Conservation (phyloP, 192 early-diverging fungal species). For the Coemansia sp. region DNA sequence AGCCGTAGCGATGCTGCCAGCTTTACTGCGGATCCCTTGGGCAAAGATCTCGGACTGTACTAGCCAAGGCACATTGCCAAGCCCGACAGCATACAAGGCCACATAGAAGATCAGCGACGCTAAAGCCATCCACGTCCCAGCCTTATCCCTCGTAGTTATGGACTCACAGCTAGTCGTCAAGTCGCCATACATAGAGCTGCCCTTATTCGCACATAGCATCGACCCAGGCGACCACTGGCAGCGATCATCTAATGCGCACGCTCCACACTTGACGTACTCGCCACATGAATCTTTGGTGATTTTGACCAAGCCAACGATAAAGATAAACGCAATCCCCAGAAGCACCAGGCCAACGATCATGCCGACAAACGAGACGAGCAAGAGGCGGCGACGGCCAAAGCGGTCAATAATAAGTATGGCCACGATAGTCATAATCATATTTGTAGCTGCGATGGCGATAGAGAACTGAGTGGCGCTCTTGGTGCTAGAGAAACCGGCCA, state of each 20-base stretch:
- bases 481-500: constrained; percentile 50
- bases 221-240: constrained; percentile 49
- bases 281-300: constrained; percentile 47
- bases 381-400: constrained; percentile 72
- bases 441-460: constrained; percentile 57
- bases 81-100: constrained; percentile 49
- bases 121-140: constrained; percentile 52
- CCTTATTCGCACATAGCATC: constrained; percentile 23
- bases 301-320: constrained; percentile 54
- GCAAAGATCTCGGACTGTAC: constrained; percentile 56
- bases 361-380: constrained; percentile 52
- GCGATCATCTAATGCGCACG: constrained; percentile 40
- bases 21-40: constrained; percentile 54
- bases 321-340: constrained; percentile 53
- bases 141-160: constrained; percentile 27
- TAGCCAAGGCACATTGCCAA: constrained; percentile 55
- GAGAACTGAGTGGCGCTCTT: constrained; percentile 58
- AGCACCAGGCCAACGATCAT: constrained; percentile 48
- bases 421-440: constrained; percentile 76
- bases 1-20: constrained; percentile 50
- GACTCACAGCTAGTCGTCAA: constrained; percentile 40
- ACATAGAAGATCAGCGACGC: constrained; percentile 56
- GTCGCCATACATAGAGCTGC: constrained; percentile 18
- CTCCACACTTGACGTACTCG: constrained; percentile 47
- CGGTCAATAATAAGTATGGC: constrained; percentile 81